Conservation (phyloP, 2,329 filamentous ascomycete genomes). For the Grosmannia clavigera region DNA sequence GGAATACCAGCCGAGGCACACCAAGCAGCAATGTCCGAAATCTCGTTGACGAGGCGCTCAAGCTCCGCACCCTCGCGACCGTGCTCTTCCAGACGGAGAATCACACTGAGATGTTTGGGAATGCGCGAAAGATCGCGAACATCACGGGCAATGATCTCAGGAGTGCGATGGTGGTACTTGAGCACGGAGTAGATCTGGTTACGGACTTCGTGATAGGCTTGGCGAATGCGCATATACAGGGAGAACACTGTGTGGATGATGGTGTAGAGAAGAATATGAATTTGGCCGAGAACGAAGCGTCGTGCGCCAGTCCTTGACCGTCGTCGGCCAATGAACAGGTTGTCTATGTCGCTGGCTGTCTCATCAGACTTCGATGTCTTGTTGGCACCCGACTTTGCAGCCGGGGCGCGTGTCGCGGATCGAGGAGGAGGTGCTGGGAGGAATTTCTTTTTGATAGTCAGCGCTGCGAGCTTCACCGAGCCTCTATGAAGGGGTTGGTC, state of each 20-base stretch:
- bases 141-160: slow-evolving; percentile 82
- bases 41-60: slow-evolving; percentile 80
- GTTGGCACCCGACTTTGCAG: not conserved
- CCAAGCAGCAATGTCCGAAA: slow-evolving; percentile 87
- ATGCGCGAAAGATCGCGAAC: slow-evolving; percentile 61
- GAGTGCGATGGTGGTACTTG: slow-evolving; percentile 92
- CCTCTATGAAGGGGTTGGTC: not conserved
- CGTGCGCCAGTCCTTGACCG: slow-evolving; percentile 43
- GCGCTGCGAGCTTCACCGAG: slow-evolving; percentile 5
- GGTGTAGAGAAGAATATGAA: slow-evolving; percentile 56
- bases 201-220: slow-evolving; percentile 64
- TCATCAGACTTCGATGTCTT: not conserved
- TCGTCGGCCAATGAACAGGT: slow-evolving; percentile 2
- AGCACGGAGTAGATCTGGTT: slow-evolving; percentile 71
- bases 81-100: slow-evolving; percentile 63
- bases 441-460: slow-evolving; percentile 19
- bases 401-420: slow-evolving; percentile 14
- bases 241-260: slow-evolving; percentile 74
- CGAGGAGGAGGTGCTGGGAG: slow-evolving; percentile 21
- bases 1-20: slow-evolving; percentile 81
- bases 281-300: slow-evolving; percentile 46
- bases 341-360: not conserved
- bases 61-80: slow-evolving; percentile 60
- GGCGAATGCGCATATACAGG: slow-evolving; percentile 71
- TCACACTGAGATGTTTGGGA: slow-evolving; percentile 78